phyloP scores from a whole-genome alignment of 106 monocot species.

The Iris macrosiphon region DNA sequence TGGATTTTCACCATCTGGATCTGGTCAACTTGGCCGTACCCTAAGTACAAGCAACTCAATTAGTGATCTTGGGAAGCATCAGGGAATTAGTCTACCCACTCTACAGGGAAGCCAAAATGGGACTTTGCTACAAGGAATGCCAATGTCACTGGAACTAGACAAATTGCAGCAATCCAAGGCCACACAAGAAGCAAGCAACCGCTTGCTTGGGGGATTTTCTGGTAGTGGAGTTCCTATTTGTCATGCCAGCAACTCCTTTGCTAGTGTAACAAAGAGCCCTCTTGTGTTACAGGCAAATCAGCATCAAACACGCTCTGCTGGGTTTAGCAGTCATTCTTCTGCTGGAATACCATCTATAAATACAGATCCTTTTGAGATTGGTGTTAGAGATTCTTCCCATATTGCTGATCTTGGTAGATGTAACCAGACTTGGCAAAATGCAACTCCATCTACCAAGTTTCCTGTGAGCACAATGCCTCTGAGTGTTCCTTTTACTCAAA shows the following conservation, averaged over 20 bases:
- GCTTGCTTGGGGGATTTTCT: constrained; percentile 18
- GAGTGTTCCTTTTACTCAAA: constrained; percentile 8
- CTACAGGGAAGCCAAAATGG: constrained; percentile 12
- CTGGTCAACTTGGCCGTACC: constrained; percentile 25
- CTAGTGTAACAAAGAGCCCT: constrained; percentile 19
- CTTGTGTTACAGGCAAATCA: constrained; percentile 25
- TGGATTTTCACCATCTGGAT: constrained; percentile 29
- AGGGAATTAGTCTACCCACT: constrained; percentile 27
- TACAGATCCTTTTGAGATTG: constrained; percentile 27
- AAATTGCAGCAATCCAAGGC: constrained; percentile 35
- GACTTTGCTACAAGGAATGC: constrained; percentile 30
- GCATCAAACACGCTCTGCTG: constrained; percentile 19
- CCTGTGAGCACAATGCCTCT: constrained; percentile 12
- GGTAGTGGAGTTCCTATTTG: constrained; percentile 10
- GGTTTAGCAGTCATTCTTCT: constrained; percentile 26
- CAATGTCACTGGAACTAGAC: constrained; percentile 24
- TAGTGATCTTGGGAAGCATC: constrained; percentile 33
- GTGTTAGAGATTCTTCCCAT: constrained; percentile 23
- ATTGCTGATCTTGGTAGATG: constrained; percentile 37
- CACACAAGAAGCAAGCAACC: constrained; percentile 25
- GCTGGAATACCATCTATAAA: constrained; percentile 8
- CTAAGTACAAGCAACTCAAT: constrained; percentile 27
- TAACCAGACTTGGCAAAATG: constrained; percentile 35
- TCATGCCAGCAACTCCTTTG: constrained; percentile 17
- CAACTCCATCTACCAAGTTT: constrained; percentile 23